These are phyloP conservation scores for Aspergillus costaricaensis DNA, from an alignment of 2,329 filamentous ascomycete genomes.

Conservation along the genomic window DNA sequence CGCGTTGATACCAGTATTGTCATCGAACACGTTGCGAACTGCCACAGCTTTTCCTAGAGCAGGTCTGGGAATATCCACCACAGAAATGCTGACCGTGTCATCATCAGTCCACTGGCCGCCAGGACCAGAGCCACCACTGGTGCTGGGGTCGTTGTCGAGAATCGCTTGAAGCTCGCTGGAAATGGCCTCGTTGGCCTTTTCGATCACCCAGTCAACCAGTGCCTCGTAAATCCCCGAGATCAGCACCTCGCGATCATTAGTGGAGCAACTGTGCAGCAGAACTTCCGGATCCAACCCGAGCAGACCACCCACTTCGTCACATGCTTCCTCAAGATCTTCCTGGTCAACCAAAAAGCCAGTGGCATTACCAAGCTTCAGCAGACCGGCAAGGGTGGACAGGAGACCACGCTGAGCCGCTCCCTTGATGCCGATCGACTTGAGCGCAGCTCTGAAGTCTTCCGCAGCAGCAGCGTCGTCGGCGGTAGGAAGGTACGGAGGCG, in stretches of 20 bases:
- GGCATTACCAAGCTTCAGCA: conserved; percentile 90
- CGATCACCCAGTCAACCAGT: conserved; percentile 90
- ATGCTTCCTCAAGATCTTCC: conserved; percentile 80
- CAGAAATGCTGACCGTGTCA: conserved; percentile 83
- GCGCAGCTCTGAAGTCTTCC: conserved; percentile 83
- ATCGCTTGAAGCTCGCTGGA: conserved; percentile 70
- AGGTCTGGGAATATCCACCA: conserved; percentile 81
- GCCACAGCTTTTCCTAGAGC: conserved; percentile 83
- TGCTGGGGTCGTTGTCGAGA: conserved; percentile 65
- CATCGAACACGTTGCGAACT: conserved; percentile 89
- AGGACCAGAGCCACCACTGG: conserved; percentile 56
- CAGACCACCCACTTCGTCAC: conserved; percentile 84
- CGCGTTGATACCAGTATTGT: conserved; percentile 85
- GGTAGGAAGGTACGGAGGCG: conserved; percentile 85
- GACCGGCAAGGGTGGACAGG: conserved; percentile 79
- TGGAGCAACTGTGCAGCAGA: conserved; percentile 74
- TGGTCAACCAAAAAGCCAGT: conserved; percentile 81
- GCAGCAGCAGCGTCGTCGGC: conserved; percentile 90
- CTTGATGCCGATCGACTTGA: conserved; percentile 93
- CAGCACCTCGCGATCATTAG: conserved; percentile 78
- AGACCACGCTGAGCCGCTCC: conserved; percentile 78
- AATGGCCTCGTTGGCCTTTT: conserved; percentile 85
- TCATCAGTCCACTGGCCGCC: conserved; percentile 68
- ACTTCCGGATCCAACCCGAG: conserved; percentile 85
- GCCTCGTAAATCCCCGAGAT: conserved; percentile 90